Conservation (phyloP, 2,329 filamentous ascomycete species). For the Clarireedia homoeocarpa region DNA sequence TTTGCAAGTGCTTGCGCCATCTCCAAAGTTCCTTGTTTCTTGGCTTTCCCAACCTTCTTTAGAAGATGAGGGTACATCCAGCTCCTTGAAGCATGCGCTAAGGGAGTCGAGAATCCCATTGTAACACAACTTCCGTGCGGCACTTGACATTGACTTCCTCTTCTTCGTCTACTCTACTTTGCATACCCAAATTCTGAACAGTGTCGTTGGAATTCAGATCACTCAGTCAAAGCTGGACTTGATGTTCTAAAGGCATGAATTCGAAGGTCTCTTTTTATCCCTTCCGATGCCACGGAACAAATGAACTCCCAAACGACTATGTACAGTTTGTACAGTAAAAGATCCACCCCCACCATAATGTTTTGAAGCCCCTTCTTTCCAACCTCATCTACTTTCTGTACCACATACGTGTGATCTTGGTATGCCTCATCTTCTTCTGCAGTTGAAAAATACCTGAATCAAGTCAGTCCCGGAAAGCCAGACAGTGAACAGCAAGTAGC, state of each 20-base stretch:
- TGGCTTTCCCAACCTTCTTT: too few relatives aligned
- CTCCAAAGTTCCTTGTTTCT: too few relatives aligned
- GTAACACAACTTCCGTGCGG: too few relatives aligned
- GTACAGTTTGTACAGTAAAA: neutral
- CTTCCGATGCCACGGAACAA: neutral
- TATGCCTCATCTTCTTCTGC: slow-evolving; percentile 16
- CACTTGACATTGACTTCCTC: too few relatives aligned
- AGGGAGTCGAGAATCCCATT: too few relatives aligned
- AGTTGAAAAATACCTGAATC: slow-evolving; percentile 1
- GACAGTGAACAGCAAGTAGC: slow-evolving; percentile 35
- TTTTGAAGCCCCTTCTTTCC: neutral
- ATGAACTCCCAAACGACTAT: neutral
- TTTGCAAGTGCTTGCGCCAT: too few relatives aligned
- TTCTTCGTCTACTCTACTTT: too few relatives aligned
- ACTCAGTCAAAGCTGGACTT: too few relatives aligned
- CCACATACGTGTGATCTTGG: slow-evolving; percentile 14
- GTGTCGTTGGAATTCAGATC: too few relatives aligned
- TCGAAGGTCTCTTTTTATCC: neutral
- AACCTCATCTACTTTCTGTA: slow-evolving; percentile 11
- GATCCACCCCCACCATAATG: neutral
- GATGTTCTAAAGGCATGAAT: neutral
- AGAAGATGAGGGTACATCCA: too few relatives aligned
- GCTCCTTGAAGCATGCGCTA: too few relatives aligned
- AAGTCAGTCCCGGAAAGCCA: neutral
- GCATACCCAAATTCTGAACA: too few relatives aligned